Conservation (phyloP, 1,139 yeast species). For the Eremothecium coryli region DNA sequence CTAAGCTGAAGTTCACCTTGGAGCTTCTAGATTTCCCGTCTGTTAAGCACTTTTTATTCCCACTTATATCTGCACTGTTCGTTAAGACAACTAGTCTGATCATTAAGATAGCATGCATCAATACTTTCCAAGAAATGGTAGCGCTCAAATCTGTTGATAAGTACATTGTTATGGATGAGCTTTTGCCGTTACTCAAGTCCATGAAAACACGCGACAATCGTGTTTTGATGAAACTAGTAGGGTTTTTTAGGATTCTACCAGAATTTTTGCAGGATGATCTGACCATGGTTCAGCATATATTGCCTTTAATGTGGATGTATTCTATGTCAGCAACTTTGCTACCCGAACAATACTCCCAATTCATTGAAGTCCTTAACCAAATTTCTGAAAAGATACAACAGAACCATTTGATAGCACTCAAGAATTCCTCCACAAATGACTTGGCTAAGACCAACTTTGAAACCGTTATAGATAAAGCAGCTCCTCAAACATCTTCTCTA, state of each 20-base stretch:
- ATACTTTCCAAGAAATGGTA: conserved; percentile 52
- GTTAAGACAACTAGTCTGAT: conserved; percentile 75
- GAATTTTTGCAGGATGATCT: conserved; percentile 36
- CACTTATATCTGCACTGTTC: conserved; percentile 62
- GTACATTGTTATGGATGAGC: conserved; percentile 61
- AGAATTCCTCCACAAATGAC: conserved; percentile 1
- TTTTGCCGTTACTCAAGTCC: conserved; percentile 63
- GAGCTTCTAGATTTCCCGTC: conserved; percentile 59
- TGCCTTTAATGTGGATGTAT: conserved; percentile 42
- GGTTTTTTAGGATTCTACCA: conserved; percentile 42
- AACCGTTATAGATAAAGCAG: conserved; percentile 20
- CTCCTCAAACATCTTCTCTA: conserved; percentile 6
- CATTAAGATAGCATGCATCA: conserved; percentile 64
- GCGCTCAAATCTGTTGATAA: conserved; percentile 58
- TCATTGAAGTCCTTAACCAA: conserved; percentile 32
- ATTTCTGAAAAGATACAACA: conserved; percentile 34
- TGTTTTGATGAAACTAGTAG: conserved; percentile 48
- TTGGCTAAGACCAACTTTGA: conserved; percentile 20
- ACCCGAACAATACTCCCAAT: conserved; percentile 34
- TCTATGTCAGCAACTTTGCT: conserved; percentile 40
- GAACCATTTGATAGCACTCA: conserved; percentile 27
- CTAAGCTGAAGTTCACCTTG: conserved; percentile 38
- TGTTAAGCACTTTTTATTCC: conserved; percentile 64
- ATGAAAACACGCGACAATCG: conserved; percentile 72
- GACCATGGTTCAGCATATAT: conserved; percentile 34